Conservation (phyloP, 2,329 filamentous ascomycete genomes). For the Talaromyces albobiverticillius region DNA sequence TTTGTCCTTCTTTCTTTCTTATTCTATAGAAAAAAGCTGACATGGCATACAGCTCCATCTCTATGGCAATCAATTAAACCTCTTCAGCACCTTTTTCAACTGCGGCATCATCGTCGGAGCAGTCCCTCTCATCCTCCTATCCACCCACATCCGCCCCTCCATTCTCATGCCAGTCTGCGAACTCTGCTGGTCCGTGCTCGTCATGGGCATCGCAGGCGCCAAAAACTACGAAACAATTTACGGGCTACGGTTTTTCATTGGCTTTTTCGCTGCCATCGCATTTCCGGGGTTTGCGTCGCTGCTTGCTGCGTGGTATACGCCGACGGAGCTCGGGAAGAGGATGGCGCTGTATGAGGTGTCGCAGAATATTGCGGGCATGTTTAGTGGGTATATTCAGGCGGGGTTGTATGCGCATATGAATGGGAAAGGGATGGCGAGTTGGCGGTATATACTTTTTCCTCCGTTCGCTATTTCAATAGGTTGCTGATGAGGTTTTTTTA, state of each 20-base stretch:
- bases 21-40: background rate
- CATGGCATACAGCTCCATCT: background rate
- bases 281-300: constrained; percentile 2
- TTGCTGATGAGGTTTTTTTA: background rate
- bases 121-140: constrained; percentile 1
- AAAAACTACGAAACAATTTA: constrained; percentile 4
- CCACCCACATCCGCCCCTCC: constrained; percentile 9
- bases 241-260: constrained; percentile 1
- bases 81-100: constrained; percentile 6
- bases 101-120: constrained; percentile 1
- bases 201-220: constrained; percentile 8
- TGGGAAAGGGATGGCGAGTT: constrained; percentile 2
- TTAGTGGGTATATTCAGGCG: constrained; percentile 8
- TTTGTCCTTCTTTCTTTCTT: background rate
- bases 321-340: constrained; percentile 3
- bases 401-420: constrained; percentile 10
- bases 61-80: constrained; percentile 6
- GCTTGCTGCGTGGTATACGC: constrained; percentile 1
- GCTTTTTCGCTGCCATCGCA: constrained; percentile 2
- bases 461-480: background rate
- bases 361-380: constrained; percentile 8
- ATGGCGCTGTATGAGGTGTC: constrained; percentile 8
- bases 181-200: constrained; percentile 4
- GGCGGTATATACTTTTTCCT: background rate
- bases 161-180: constrained; percentile 6